phyloP scores from a whole-genome alignment of 2,329 filamentous ascomycete species.

The Pyrenophora teres region DNA sequence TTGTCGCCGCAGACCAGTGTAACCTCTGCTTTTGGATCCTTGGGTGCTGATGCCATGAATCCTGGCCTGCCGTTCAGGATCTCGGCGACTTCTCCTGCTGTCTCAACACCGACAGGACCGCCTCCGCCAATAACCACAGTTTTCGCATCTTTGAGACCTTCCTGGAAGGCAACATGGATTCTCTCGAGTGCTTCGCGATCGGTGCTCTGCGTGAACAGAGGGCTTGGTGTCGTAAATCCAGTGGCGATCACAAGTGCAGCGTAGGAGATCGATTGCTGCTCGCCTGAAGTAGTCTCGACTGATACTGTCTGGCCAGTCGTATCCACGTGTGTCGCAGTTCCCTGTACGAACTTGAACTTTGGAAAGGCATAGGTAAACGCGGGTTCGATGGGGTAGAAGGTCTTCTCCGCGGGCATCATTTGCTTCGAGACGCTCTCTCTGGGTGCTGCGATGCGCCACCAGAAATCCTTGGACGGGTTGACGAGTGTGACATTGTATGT shows the following conservation, averaged over 20 bases:
- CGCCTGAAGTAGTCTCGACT: conserved; percentile 40
- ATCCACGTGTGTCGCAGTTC: conserved; percentile 56
- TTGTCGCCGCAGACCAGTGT: conserved; percentile 52
- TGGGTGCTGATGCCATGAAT: conserved; percentile 43
- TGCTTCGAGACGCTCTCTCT: conserved; percentile 58
- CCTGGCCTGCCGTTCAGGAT: conserved; percentile 46
- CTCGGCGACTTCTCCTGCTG: conserved; percentile 57
- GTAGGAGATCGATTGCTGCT: conserved; percentile 50
- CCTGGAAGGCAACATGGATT: conserved; percentile 46
- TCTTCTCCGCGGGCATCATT: conserved; percentile 55
- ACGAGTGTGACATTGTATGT: conserved; percentile 61
- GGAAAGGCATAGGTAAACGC: conserved; percentile 57
- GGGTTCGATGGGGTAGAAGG: conserved; percentile 57
- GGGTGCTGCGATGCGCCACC: conserved; percentile 60
- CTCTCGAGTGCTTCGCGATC: conserved; percentile 32
- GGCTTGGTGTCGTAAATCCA: conserved; percentile 55
- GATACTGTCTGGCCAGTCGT: conserved; percentile 51
- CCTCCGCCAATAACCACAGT: conserved; percentile 56
- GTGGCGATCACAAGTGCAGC: conserved; percentile 62
- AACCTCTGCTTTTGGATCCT: conserved; percentile 49
- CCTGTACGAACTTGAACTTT: conserved; percentile 59
- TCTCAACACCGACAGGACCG: conserved; percentile 57
- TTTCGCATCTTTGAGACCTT: conserved; percentile 47
- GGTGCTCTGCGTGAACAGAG: conserved; percentile 52
- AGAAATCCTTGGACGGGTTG: conserved; percentile 60